Evolutionary conservation across 495 filamentous ascomycete species (phyloP), one percentile per base, ranked within the genome.

Genomic region (Lasiosphaeria hispida): DNA sequence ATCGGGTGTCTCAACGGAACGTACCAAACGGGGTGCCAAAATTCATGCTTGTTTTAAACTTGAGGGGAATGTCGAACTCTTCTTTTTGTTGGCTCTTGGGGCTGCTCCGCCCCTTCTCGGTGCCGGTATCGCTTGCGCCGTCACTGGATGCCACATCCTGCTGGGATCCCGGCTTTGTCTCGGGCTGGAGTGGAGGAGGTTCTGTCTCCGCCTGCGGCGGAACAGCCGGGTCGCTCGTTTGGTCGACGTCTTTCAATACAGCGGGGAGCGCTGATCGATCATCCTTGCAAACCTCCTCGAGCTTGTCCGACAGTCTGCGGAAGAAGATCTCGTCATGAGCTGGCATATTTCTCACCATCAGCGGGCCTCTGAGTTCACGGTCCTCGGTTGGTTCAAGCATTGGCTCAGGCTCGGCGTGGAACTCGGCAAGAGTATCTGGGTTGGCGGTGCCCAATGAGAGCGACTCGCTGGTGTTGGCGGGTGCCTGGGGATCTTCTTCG

Each of bases 31-130:
- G 72, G 5, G 69, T 65, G 15, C 85, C 85, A 72, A 87, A 87
- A 66, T 87, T 87, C 47, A 72, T 82, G n/a, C 78, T 77, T 13
- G 71, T 72, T 55, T 76, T 85, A 60, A 87, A 71, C 66, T 79
- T 85, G 39, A 86, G 69, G 38, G 81, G 79, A 18, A 85, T 75
- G 11, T 84, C 82, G 7, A 62, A 45, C 35, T 68, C 68, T 48
- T 77, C 75, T n/a, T 79, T 73, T 4, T 68, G 72, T 34, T 70
- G 69, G 48, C 60, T 62, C 56, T 41, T 58, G 52, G 61, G 45
- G 53, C 74, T 37, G 38, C 53, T 62, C 65, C 34, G 45, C 1
- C 57, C 61, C 42, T 61, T 64, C 11, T 63, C 61, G 8, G 47
- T 51, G 36, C 53, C 48, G 14, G 54, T 40, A 9, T 59, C 56